phyloP scores from a whole-genome alignment of 169 alveolate genomes.

The Plasmodium fragile region DNA sequence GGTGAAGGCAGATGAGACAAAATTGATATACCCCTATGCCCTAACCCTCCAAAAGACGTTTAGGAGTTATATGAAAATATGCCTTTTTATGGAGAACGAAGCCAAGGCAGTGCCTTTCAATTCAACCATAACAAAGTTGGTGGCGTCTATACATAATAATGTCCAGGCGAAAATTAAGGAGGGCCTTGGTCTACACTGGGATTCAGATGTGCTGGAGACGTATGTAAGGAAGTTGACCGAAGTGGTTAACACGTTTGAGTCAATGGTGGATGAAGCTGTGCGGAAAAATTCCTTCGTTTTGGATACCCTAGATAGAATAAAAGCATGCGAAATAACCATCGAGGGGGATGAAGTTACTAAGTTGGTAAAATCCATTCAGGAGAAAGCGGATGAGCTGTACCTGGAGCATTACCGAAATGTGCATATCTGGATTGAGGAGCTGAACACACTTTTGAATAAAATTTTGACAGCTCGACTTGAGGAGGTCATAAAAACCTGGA shows the following conservation, averaged over 20 bases:
- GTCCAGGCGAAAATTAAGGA: conserved; percentile 79
- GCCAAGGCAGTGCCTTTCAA: conserved; percentile 52
- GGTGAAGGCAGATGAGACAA: conserved; percentile 93
- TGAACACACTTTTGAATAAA: conserved; percentile 87
- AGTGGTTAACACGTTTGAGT: conserved; percentile 79
- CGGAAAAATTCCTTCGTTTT: conserved; percentile 66
- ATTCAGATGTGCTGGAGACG: conserved; percentile 79
- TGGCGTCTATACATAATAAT: conserved; percentile 65
- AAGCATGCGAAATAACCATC: conserved; percentile 38
- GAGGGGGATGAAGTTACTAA: conserved; percentile 36
- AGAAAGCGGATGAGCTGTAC: conserved; percentile 83
- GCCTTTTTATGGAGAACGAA: conserved; percentile 67
- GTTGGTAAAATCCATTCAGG: conserved; percentile 84
- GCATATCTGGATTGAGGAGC: conserved; percentile 90
- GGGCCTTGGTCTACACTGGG: conserved; percentile 80
- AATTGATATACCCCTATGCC: conserved; percentile 91
- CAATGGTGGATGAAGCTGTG: conserved; percentile 80
- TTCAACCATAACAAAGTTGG: conserved; percentile 43
- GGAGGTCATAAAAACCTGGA: conserved; percentile 88
- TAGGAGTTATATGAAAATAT: conserved; percentile 86
- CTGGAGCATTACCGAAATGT: conserved; percentile 89
- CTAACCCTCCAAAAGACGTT: conserved; percentile 89
- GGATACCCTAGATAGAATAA: conserved; percentile 62
- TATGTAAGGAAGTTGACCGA: conserved; percentile 79
- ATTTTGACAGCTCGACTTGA: conserved; percentile 86